phyloP scores from a whole-genome alignment of 2,329 filamentous ascomycete species.

The Fusarium nisikadoi region DNA sequence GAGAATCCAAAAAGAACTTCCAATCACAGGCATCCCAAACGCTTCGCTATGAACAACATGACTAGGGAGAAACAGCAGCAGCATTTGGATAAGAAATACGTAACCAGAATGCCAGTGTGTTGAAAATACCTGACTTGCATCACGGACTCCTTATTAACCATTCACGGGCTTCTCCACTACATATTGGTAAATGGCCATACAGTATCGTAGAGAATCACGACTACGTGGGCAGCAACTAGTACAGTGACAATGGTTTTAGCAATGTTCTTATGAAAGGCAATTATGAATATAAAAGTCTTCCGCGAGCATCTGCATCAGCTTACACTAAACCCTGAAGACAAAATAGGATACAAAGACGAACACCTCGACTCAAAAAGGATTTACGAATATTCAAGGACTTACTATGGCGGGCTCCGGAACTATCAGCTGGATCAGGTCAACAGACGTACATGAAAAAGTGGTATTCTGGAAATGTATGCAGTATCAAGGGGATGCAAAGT shows the following conservation, averaged over 20 bases:
- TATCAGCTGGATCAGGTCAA: background rate
- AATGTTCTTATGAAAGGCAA: no score
- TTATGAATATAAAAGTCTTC: background rate
- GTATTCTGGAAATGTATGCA: conserved; percentile 8
- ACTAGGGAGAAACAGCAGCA: no score
- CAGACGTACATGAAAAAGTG: background rate
- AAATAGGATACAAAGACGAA: background rate
- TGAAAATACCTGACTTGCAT: background rate
- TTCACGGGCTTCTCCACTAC: background rate
- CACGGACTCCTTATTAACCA: no score
- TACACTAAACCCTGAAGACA: background rate
- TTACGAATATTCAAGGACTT: no score
- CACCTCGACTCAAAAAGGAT: background rate
- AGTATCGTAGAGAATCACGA: background rate
- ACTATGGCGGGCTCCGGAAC: background rate
- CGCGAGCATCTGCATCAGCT: no score
- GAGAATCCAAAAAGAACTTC: background rate
- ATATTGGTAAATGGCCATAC: background rate
- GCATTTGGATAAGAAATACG: background rate
- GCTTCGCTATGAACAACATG: background rate
- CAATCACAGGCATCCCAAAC: background rate
- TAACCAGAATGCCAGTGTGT: fast-evolving
- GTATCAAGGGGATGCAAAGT: background rate
- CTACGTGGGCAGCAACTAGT: background rate
- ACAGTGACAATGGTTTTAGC: background rate